A percentile compares a stretch with the other conserved stretches of the same genome.
These are phyloP conservation scores for Tephrocybe sp. DNA, from an alignment of 768 basidiomycete genomes.

Conservation along the genomic window DNA sequence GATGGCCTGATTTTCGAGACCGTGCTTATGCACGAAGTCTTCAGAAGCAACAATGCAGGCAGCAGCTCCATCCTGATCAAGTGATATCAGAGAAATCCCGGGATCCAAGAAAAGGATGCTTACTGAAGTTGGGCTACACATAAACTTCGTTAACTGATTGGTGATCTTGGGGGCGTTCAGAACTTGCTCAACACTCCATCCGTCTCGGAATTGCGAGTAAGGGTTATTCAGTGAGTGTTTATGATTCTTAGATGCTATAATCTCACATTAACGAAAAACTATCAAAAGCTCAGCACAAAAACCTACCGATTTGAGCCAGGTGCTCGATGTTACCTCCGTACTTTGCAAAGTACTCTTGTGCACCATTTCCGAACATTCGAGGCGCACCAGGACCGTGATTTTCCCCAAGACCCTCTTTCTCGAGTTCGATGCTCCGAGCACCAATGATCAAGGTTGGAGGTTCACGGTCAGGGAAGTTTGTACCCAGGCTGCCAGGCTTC, in stretches of 20 bases:
- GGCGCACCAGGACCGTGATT: slow-evolving; percentile 74
- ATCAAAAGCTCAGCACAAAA: neutral
- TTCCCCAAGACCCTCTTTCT: slow-evolving; percentile 47
- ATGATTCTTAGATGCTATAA: slow-evolving; percentile 78
- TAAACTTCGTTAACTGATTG: slow-evolving; percentile 75
- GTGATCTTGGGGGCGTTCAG: slow-evolving; percentile 66
- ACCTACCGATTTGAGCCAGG: slow-evolving; percentile 75
- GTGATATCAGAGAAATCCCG: too few species aligned
- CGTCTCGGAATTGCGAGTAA: slow-evolving; percentile 82
- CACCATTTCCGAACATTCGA: slow-evolving; percentile 74
- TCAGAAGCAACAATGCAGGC: slow-evolving; percentile 80
- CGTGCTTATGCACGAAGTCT: slow-evolving; percentile 68
- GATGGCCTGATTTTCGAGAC: slow-evolving; percentile 83
- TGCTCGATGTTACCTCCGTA: slow-evolving; percentile 67
- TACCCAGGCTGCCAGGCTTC: slow-evolving; percentile 70
- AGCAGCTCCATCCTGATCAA: slow-evolving; percentile 66
- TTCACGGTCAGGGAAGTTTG: slow-evolving; percentile 57
- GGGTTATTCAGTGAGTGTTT: slow-evolving; percentile 81
- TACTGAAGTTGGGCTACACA: slow-evolving; percentile 86
- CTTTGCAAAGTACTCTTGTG: slow-evolving; percentile 75
- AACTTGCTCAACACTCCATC: slow-evolving; percentile 74
- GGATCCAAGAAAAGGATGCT: too few species aligned
- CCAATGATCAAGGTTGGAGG: slow-evolving; percentile 50
- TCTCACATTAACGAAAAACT: neutral
- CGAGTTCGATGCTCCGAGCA: slow-evolving; percentile 45